Percentiles rank a stretch among this genome's conserved stretches.
phyloP scores from a whole-genome alignment of 148 eudicot species.

The Cornus florida region DNA sequence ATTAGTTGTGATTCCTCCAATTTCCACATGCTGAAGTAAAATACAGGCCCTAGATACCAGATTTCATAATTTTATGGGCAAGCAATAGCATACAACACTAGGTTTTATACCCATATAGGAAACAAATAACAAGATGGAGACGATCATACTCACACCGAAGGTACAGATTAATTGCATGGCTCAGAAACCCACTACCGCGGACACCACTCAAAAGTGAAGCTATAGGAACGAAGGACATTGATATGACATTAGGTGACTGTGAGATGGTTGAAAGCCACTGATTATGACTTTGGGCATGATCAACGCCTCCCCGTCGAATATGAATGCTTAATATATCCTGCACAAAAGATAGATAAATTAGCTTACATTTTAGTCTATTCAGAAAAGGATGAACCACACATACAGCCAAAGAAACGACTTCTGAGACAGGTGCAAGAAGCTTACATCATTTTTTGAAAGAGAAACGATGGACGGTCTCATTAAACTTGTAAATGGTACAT shows the following conservation, averaged over 20 bases:
- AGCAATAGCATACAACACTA: background rate
- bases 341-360: constrained; percentile 8
- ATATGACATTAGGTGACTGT: constrained; percentile 44
- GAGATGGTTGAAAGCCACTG: constrained; percentile 44
- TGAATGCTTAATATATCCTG: constrained; percentile 80
- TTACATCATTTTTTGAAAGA: constrained; percentile 72
- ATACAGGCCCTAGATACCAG: background rate
- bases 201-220: constrained; percentile 49
- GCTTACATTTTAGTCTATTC: background rate
- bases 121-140: background rate
- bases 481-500: constrained; percentile 30
- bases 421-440: constrained; percentile 10
- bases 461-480: constrained; percentile 51
- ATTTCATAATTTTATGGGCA: background rate
- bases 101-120: background rate
- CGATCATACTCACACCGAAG: constrained; percentile 46
- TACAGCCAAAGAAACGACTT: background rate
- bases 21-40: background rate
- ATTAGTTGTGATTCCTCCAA: background rate
- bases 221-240: constrained; percentile 57
- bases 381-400: background rate
- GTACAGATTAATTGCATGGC: constrained; percentile 53
- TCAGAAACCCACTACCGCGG: constrained; percentile 52
- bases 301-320: constrained; percentile 80
- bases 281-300: constrained; percentile 59